Percentiles rank a stretch among this genome's conserved stretches.
Evolutionary conservation across 768 basidiomycete species (phyloP).

Genomic region (Suillus tomentosus): DNA sequence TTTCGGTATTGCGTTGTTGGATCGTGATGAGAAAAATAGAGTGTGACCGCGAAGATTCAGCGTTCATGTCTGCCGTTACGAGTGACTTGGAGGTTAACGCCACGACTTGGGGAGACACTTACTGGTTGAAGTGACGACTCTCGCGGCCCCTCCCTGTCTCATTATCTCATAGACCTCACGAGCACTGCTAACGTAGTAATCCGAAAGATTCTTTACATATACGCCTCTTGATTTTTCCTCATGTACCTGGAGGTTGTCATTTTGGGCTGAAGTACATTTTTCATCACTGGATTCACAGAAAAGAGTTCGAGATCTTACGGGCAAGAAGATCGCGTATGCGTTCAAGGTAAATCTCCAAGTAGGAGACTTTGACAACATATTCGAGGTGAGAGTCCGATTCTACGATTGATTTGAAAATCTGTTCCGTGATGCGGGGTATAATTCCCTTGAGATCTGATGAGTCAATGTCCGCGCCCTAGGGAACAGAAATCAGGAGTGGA

Average conservation of each 20-base stretch:
- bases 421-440: slow-evolving; percentile 97
- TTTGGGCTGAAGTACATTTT: slow-evolving; percentile 63
- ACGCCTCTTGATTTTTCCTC: slow-evolving; percentile 98
- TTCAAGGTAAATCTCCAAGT: slow-evolving; percentile 99
- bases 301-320: slow-evolving; percentile 56
- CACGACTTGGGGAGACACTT: slow-evolving; percentile 33
- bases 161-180: slow-evolving; percentile 98
- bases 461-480: slow-evolving; percentile 95
- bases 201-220: slow-evolving; percentile 96
- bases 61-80: slow-evolving; percentile 86
- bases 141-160: slow-evolving; percentile 90
- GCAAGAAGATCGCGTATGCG: slow-evolving; percentile 92
- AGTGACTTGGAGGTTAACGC: slow-evolving; percentile 12
- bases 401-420: slow-evolving; percentile 97
- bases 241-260: slow-evolving; percentile 97
- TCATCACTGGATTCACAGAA: slow-evolving; percentile 1
- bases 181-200: slow-evolving; percentile 96
- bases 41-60: slow-evolving; percentile 97
- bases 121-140: slow-evolving; percentile 96
- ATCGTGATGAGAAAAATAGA: slow-evolving; percentile 99
- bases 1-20: slow-evolving; percentile 94
- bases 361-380: slow-evolving; percentile 98
- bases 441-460: slow-evolving; percentile 91
- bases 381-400: slow-evolving; percentile 94
- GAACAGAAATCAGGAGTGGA: slow-evolving; percentile 11